Percentiles rank a stretch among this genome's conserved stretches.
These are phyloP conservation scores for Cutaneotrichosporon cyanovorans DNA, from an alignment of 1,284 basidiomycete genomes.

Conservation along the genomic window DNA sequence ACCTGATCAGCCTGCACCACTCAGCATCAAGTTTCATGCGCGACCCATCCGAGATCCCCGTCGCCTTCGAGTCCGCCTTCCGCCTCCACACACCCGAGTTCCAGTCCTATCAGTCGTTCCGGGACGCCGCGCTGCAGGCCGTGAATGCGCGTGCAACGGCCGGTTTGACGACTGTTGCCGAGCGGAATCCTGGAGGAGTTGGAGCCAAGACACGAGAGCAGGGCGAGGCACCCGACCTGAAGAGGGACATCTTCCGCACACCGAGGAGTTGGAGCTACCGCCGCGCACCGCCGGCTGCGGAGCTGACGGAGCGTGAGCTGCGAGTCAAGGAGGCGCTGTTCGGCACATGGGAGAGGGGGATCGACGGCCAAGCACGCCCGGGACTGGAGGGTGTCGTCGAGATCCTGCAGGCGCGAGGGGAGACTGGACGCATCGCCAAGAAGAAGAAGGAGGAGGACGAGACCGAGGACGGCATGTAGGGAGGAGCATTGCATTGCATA, in stretches of 20 bases:
- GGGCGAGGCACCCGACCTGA: background rate
- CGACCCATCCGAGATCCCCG: slow-evolving; percentile 22
- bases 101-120: slow-evolving; percentile 12
- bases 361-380: slow-evolving; percentile 20
- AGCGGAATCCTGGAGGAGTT: slow-evolving; percentile 6
- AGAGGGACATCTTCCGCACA: slow-evolving; percentile 7
- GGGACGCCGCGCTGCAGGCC: background rate
- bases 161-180: slow-evolving; percentile 5
- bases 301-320: slow-evolving; percentile 30
- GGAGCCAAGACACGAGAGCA: background rate
- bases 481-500: background rate
- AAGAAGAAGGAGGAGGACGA: slow-evolving; percentile 16
- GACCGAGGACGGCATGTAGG: background rate
- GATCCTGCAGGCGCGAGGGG: slow-evolving; percentile 26
- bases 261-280: slow-evolving; percentile 4
- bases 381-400: slow-evolving; percentile 37
- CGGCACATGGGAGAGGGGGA: slow-evolving; percentile 34
- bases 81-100: slow-evolving; percentile 15
- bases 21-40: slow-evolving; percentile 37
- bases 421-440: slow-evolving; percentile 18
- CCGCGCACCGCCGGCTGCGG: background rate
- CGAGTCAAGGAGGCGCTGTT: slow-evolving; percentile 36
- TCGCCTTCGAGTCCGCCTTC: slow-evolving; percentile 34
- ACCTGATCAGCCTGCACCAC: slow-evolving; percentile 39
- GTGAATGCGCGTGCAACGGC: background rate